Evolutionary conservation across 1,139 yeast species (phyloP), one percentile per base, ranked within the genome.

Genomic region (Blastobotrys elegans): DNA sequence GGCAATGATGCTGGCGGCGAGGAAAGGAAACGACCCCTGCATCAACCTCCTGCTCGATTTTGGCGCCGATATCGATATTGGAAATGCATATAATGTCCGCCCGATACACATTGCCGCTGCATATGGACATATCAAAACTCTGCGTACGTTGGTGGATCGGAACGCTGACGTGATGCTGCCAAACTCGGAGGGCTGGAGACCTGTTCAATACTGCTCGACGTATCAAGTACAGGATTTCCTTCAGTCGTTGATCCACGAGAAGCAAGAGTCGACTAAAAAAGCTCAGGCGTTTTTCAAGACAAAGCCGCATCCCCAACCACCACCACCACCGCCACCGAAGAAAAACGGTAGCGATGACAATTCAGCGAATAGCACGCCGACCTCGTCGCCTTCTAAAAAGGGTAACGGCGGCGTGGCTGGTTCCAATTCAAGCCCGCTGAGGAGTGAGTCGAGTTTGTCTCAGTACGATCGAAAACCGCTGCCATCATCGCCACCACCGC

Each of bases 91-190:
- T 31, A 94, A 92, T 2, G 84, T 87, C 60, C 81, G 92, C 11
- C 81, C 94, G 4, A 66, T 90, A 27, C 97, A 90, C 63, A 66
- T 84, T 18, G 88, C 95, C 7, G 80, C 89, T 57, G 87, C 87
- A 52, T 81, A 76, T 59, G 96, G 95, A 3, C 78, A 80, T 53
- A 61, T 77, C 22, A 78, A 78, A 43, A 84, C 94, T 50, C 68
- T 86, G 46, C 75, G 79, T 50, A 72, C 80, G 21, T 66, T 90
- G 32, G 63, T 85, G 1, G 73, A 71, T 36, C 73, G 77, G 35
- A 68, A 73, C 27, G 79, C 80, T 1, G 73, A 76, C 48, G 70
- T 73, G 30, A 68, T 71, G 16, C 64, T 75, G 17, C 69, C 72
- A 40, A 89, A 89, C 62, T 65, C 67, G 6, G 74, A 74, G 32